These are phyloP conservation scores for Phytophthora pini DNA, from an alignment of 352 stramenopile species.

Conservation along the genomic window DNA sequence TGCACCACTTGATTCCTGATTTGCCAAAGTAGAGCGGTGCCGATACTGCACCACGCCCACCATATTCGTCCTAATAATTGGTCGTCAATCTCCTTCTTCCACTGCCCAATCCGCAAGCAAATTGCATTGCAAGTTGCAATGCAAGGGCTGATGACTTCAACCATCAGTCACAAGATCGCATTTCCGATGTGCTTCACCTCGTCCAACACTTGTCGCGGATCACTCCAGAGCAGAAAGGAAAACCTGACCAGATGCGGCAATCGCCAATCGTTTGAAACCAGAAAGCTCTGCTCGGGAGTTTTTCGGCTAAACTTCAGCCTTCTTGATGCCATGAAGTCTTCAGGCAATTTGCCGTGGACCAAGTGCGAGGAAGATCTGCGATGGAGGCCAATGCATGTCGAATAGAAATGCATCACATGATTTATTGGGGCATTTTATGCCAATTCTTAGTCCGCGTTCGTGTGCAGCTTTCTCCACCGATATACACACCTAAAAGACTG, in stretches of 20 bases:
- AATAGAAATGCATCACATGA: conserved; percentile 27
- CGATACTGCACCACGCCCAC: too few species aligned
- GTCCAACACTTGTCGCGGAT: conserved; percentile 22
- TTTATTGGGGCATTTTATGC: conserved; percentile 16
- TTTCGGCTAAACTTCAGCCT: too few species aligned
- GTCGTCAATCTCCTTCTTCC: too few species aligned
- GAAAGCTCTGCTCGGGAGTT: neutral
- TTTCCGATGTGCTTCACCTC: conserved; percentile 1
- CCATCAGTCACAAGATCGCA: conserved; percentile 12
- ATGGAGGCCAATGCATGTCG: neutral
- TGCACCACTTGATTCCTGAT: too few species aligned
- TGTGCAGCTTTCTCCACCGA: neutral
- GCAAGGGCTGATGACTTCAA: conserved; percentile 12
- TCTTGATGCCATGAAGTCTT: too few species aligned
- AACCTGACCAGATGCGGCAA: conserved; percentile 26
- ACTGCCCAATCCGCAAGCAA: too few species aligned
- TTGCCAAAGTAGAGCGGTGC: too few species aligned
- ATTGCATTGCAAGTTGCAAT: too few species aligned
- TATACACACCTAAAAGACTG: neutral
- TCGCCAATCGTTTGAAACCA: conserved; percentile 18
- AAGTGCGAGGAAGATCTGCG: conserved; percentile 3
- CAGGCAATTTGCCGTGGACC: neutral
- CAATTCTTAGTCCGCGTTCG: conserved; percentile 3
- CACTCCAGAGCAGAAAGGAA: conserved; percentile 20
- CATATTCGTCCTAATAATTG: too few species aligned